Conservation (phyloP, 371 early-diverging fungal species). For the Capillidium rhysosporum region DNA sequence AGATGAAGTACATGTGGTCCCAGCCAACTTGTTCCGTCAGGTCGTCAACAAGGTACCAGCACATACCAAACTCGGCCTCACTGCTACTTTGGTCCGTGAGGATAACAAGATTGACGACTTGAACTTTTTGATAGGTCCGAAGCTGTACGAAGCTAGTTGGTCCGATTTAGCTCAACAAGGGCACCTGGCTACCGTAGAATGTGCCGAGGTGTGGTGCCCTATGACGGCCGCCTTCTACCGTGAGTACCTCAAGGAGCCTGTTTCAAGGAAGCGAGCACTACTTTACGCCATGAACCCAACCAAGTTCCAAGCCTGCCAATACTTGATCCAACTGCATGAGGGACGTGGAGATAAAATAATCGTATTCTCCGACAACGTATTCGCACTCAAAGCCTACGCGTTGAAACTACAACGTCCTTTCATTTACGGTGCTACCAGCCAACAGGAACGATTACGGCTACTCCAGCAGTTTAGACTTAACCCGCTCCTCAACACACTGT, state of each 20-base stretch:
- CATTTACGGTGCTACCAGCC: slow-evolving; percentile 94
- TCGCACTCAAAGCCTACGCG: slow-evolving; percentile 89
- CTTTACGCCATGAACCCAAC: slow-evolving; percentile 97
- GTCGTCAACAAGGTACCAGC: slow-evolving; percentile 91
- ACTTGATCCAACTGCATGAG: slow-evolving; percentile 91
- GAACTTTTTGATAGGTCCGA: slow-evolving; percentile 99
- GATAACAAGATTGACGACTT: slow-evolving; percentile 99
- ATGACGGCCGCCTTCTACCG: slow-evolving; percentile 98
- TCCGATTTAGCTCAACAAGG: slow-evolving; percentile 95
- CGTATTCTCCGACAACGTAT: slow-evolving; percentile 98
- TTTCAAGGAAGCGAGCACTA: slow-evolving; percentile 49
- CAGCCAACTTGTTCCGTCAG: slow-evolving; percentile 97
- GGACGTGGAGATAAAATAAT: slow-evolving; percentile 97
- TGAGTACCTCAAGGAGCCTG: slow-evolving; percentile 61
- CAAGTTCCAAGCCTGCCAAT: slow-evolving; percentile 97
- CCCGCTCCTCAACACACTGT: slow-evolving; percentile 87
- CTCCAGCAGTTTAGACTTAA: slow-evolving; percentile 92
- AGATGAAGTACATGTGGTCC: slow-evolving; percentile 99
- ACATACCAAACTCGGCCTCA: slow-evolving; percentile 96
- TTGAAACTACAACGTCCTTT: slow-evolving; percentile 75
- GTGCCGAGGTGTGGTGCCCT: slow-evolving; percentile 99
- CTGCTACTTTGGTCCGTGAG: slow-evolving; percentile 98
- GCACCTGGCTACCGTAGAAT: slow-evolving; percentile 98
- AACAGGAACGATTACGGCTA: slow-evolving; percentile 90
- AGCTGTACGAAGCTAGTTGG: slow-evolving; percentile 99